Evolutionary conservation across 106 monocot species (phyloP).

Genomic region (Acorus gramineus): DNA sequence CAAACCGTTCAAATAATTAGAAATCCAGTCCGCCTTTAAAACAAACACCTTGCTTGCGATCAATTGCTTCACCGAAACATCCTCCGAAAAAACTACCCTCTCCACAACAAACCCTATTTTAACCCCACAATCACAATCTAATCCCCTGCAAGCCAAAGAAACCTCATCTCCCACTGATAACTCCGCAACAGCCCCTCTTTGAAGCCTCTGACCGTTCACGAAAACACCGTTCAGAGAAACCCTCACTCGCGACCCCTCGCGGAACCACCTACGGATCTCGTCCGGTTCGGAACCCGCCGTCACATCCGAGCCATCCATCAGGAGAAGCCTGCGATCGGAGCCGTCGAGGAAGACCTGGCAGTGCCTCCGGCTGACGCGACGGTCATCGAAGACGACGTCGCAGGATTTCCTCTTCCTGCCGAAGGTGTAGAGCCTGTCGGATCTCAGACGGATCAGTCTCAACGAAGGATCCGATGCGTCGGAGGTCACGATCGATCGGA

Average conservation of each 20-base stretch:
- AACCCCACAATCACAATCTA: not conserved
- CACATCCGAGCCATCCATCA: slow-evolving; percentile 34
- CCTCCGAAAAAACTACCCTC: slow-evolving; percentile 20
- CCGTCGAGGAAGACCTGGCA: slow-evolving; percentile 53
- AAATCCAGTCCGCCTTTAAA: not conserved
- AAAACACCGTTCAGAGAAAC: slow-evolving; percentile 44
- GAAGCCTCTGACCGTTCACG: slow-evolving; percentile 44
- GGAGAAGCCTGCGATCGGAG: slow-evolving; percentile 23
- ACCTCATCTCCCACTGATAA: slow-evolving; percentile 49
- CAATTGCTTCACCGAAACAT: not conserved
- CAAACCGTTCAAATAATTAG: not conserved
- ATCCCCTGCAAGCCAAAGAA: slow-evolving; percentile 19
- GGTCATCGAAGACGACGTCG: slow-evolving; percentile 20
- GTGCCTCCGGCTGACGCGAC: slow-evolving; percentile 42
- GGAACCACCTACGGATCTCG: not conserved
- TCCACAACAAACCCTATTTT: slow-evolving; percentile 52
- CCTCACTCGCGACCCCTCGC: not conserved
- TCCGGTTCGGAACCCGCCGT: not conserved
- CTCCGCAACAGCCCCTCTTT: slow-evolving; percentile 20
- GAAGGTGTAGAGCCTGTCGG: slow-evolving; percentile 55
- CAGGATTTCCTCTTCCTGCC: slow-evolving; percentile 31
- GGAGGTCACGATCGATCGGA: slow-evolving; percentile 10
- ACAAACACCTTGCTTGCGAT: slow-evolving; percentile 2
- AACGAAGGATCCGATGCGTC: not conserved
- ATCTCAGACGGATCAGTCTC: slow-evolving; percentile 21